Evolutionary conservation across 495 filamentous ascomycete species (phyloP), one percentile per base, ranked within the genome.

Genomic region (Echria macrotheca): DNA sequence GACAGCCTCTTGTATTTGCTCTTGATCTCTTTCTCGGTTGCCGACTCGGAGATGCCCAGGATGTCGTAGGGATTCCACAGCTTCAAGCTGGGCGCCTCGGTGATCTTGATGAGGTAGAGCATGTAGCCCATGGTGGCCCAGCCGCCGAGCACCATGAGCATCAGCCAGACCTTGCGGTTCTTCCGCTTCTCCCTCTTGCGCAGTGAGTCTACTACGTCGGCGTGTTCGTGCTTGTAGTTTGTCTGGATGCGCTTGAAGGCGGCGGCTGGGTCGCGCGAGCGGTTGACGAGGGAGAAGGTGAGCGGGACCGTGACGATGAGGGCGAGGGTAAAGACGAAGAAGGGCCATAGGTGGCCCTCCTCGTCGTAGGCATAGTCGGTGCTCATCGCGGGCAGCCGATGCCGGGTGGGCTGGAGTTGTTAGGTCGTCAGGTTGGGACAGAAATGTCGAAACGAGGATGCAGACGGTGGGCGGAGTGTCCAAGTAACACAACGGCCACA

Each of bases 361-460:
- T 95, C 88, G 79, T 98, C 93, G 71, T 98, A 98, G 57, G 84
- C 91, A 76, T 98, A 98, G 67, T 97, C 93, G 56, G 88, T 88
- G 62, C 88, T 91, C 89, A 94, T 95, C 59, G 63, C 80, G 81
- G 67, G 60, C 47, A 39, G 23, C 51, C 45, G 45, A 44, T 29
- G 15, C 36, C 28, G 44, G 17, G 24, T 28, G 29, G 8, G 32
- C 33, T 25, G 40, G 19, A 24, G 19, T 49, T 14, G 7, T 32
- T n/a, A 14, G 23, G 2, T 17, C 24, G n/a, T 31, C 21, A 14
- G 11, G 10, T 21, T 14, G 9, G 24, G 40, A 28, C 22, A 29
- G 4, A 46, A 21, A 21, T 23, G 44, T 11, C n/a, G n/a, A n/a
- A n/a, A n/a, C n/a, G n/a, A n/a, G n/a, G n/a, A n/a, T n/a, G n/a